Base-by-base conservation (phyloP, 805 yeast species). In the Hanseniaspora vineae region DNA sequence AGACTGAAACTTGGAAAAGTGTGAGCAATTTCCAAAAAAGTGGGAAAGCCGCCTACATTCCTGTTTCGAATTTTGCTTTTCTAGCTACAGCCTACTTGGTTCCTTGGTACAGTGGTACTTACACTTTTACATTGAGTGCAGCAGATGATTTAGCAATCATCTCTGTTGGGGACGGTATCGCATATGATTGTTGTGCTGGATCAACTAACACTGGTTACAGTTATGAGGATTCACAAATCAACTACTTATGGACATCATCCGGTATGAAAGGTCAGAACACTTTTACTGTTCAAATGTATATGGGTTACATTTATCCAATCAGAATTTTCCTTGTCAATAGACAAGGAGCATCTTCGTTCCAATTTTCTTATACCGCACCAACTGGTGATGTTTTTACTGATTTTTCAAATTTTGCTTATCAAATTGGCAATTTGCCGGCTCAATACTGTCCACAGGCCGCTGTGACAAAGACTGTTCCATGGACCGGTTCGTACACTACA, bases 281-380 rank as follows among this genome's bases (percentile, higher is more conserved):
- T 1, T 44, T 51, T 20, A 42, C 57, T 5, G 48, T 53, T 18
- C 54, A 55, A 33, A 51, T 61, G 42, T 32, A 48, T 2, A 57
- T 51, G 3, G 66, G 66, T 14, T 46, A 47, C 33, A 58, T 55
- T 46, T 64, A 63, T 48, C 68, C 68, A 14, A 44, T 61, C 2
- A 56, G 62, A 48, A 48, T 61, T 19, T 54, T 58, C 14, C 57
- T 45, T 32, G 50, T 53, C 15, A 62, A 63, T 45, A 49, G 52
- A 37, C 47, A 47, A n/a, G 51, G 49, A 45, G 46, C 47, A 6
- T 57, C 54, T 35, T 47, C 50, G n/a, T 44, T 55, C 19, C 47
- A 47, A 8, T 49, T 57, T 15, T 40, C 51, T 6, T 55, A 54
- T 35, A 48, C 50, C 1, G 51, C 49, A 35, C 64, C 65, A 2